Evolutionary conservation across 2,329 filamentous ascomycete species (phyloP), one percentile per base, ranked within the genome.

Genomic region (Diaporthe australafricana): DNA sequence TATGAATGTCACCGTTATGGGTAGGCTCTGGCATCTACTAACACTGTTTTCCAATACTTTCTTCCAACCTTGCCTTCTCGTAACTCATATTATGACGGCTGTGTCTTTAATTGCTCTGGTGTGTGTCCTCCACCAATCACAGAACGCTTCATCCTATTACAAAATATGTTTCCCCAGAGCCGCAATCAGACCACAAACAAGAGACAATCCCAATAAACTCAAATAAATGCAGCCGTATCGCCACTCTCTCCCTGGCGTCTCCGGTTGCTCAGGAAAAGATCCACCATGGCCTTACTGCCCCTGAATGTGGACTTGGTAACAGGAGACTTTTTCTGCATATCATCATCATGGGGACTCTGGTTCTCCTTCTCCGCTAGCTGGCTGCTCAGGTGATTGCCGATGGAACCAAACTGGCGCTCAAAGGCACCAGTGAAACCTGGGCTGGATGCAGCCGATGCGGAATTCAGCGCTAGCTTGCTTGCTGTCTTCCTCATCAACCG

Each of bases 251-350:
- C 57, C 25, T 57, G 56, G n/a, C 63, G 52, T 40, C 56, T 70
- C 12, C 73, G 70, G 17, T 27, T 68, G 56, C 40, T 73, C 6
- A 74, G 56, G n/a, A 74, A 73, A 25, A 70, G 30, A 5, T 74
- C 73, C 30, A 73, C 73, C 73, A 74, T 74, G 22, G 63, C 68
- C 45, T 72, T 73, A 35, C 63, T 60, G 1, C 71, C 63, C 22
- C 62, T 40, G 12, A 42, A 25, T 6, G 62, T 50, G 27, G 52
- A n/a, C 40, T 67, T 70, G 22, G n/a, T 25, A 3, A 32, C 12
- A 22, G 45, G 47, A 6, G 40, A 42, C 12, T 38, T 30, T 14
- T 16, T 55, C 8, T 42, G n/a, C 9, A 6, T 45, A 9, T 47
- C 42, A 27, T n/a, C 47, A 1, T 35, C 60, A 42, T 20, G 52